Evolutionary conservation across 192 early-diverging fungal genomes (phyloP).

Genomic region (Linnemannia elongata): DNA sequence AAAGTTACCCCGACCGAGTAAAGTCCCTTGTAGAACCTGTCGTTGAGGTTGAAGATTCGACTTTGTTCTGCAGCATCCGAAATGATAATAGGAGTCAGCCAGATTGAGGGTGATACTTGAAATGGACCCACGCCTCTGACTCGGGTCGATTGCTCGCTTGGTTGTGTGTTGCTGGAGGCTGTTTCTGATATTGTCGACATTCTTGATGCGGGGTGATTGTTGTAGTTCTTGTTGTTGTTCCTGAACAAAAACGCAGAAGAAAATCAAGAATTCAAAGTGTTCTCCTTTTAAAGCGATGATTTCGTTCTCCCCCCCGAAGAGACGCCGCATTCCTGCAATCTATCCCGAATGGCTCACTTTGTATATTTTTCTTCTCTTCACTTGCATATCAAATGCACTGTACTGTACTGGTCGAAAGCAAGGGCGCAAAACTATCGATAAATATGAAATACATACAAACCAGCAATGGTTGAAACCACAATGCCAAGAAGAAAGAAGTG

Average conservation of each 20-base stretch:
- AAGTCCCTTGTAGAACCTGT: slow-evolving; percentile 25
- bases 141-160: neutral
- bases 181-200: neutral
- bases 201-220: neutral
- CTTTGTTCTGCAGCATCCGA: slow-evolving; percentile 23
- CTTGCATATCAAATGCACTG: neutral
- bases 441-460: too few species aligned
- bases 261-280: too few species aligned
- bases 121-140: slow-evolving; percentile 26
- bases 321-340: neutral
- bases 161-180: neutral
- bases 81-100: slow-evolving; percentile 10
- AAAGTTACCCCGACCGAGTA: slow-evolving; percentile 16
- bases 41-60: slow-evolving; percentile 32
- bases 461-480: too few species aligned
- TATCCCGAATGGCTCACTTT: neutral
- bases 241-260: neutral
- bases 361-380: too few species aligned
- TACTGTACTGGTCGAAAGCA: too few species aligned
- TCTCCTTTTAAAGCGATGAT: neutral
- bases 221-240: neutral
- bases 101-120: slow-evolving; percentile 17
- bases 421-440: too few species aligned
- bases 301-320: neutral
- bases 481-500: too few species aligned